Base-by-base conservation (phyloP, 192 early-diverging fungal species). In the Cetraspora pellucida region DNA sequence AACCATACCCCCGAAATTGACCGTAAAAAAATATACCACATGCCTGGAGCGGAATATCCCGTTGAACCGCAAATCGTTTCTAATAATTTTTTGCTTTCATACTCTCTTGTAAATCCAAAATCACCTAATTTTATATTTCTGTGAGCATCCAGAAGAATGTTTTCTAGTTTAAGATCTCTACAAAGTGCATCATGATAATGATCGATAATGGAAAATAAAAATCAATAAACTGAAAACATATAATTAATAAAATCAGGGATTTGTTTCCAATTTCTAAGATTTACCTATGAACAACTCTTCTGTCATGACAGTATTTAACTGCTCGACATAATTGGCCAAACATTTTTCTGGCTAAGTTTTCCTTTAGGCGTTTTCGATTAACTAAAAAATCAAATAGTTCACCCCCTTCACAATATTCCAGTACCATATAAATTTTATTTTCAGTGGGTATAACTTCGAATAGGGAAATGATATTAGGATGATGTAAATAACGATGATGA, bases 11-110 rank as follows among this genome's bases (percentile, higher is more conserved):
- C 28, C 25, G 4, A 30, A 44, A 37, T 28, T 37, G 23, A 76
- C 19, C 23, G 14, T 31, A 74, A 30, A 73, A 44, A 49, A 71
- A 64, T 28, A 45, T 28, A 2, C 57, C 4, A 65, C 64, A 45
- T 80, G 90, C 90, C 90, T 65, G 93, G 94, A 16, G 94, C 91
- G 44, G 93, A 89, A 84, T 95, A 95, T 2, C 90, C 92, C 10
- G 88, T 80, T 28, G 86, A 88, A 2, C 89, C 89, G 68, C 89
- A 91, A 71, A 87, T 89, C 1, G 89, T 88, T 75, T 91, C 89
- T 11, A 91, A 76, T 55, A 90, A 72, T 78, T 85, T 86, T 67
- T 86, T 87, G 31, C 79, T 84, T 45, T 89, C 87, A 30, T 83
- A 81, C 64, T 87, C 87, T 14, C 88, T 82, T 10, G 90, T 86